These are phyloP conservation scores for Boletus reticulatus DNA, from an alignment of 768 basidiomycete species.

Conservation along the genomic window DNA sequence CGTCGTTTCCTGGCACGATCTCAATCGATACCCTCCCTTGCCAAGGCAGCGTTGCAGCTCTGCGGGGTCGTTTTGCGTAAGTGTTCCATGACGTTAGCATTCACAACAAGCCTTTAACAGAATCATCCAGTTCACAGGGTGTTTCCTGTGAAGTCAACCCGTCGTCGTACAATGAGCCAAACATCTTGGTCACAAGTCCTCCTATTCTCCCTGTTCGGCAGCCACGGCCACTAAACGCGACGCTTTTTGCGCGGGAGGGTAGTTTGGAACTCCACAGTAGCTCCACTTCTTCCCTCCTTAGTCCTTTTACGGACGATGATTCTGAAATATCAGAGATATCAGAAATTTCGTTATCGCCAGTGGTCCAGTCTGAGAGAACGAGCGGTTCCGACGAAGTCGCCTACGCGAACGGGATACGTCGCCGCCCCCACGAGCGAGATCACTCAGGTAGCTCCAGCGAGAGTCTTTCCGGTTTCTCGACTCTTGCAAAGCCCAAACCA, in stretches of 20 bases:
- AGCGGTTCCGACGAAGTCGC: constrained; percentile 1
- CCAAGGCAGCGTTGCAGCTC: constrained; percentile 35
- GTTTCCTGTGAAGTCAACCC: constrained; percentile 16
- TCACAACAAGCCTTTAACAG: background rate
- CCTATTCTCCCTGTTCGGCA: constrained; percentile 17
- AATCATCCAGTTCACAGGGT: constrained; percentile 20
- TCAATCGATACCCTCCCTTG: constrained; percentile 6
- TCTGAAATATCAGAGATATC: constrained; percentile 27
- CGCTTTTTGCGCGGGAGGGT: constrained; percentile 23
- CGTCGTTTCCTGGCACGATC: background rate
- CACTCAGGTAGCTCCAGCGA: constrained; percentile 26
- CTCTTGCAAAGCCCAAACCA: constrained; percentile 18
- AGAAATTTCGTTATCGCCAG: constrained; percentile 11
- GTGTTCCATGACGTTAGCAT: background rate
- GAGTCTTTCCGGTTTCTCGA: constrained; percentile 8
- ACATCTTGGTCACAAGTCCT: constrained; percentile 24
- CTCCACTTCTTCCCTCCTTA: constrained; percentile 21
- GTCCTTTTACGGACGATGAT: constrained; percentile 33
- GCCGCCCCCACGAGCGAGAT: constrained; percentile 4
- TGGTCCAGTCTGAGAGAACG: constrained; percentile 4
- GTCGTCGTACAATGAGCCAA: constrained; percentile 22
- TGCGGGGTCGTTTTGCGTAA: constrained; percentile 35
- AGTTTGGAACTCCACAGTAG: constrained; percentile 17
- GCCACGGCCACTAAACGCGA: constrained; percentile 12
- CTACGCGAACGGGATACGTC: background rate